Conservation (phyloP, 345 rosid genomes). For the Aurinia saxatilis region DNA sequence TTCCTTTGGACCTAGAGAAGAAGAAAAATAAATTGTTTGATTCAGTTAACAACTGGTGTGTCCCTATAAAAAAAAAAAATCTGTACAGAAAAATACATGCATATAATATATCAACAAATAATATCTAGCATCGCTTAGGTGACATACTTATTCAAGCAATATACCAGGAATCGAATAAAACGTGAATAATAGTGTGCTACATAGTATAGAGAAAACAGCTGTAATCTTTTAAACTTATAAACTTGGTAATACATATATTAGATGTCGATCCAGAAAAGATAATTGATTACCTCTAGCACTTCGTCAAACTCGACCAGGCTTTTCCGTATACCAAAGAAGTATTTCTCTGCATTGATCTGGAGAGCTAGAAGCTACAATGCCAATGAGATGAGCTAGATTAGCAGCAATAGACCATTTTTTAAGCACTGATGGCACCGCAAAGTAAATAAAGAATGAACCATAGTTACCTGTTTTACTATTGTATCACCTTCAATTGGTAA, state of each 20-base stretch:
- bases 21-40: slow-evolving; percentile 6
- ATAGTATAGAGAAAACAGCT: neutral
- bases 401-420: neutral
- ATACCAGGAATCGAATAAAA: neutral
- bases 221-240: neutral
- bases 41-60: neutral
- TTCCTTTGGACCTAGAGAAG: slow-evolving; percentile 80
- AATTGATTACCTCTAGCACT: slow-evolving; percentile 69
- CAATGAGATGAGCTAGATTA: slow-evolving; percentile 18
- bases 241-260: neutral
- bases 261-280: neutral
- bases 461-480: slow-evolving; percentile 74
- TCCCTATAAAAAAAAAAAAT: neutral
- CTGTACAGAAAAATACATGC: neutral
- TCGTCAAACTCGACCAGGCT: slow-evolving; percentile 96
- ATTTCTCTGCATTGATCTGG: slow-evolving; percentile 92
- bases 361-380: slow-evolving; percentile 63
- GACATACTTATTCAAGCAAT: neutral
- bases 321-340: slow-evolving; percentile 82
- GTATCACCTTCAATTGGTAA: slow-evolving; percentile 84
- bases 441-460: neutral
- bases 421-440: slow-evolving; percentile 8
- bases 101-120: neutral
- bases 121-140: neutral
- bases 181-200: neutral